Percentiles rank a stretch among this genome's conserved stretches.
Conservation (phyloP, 2,329 filamentous ascomycete species). For the Metarhizium robertsii region DNA sequence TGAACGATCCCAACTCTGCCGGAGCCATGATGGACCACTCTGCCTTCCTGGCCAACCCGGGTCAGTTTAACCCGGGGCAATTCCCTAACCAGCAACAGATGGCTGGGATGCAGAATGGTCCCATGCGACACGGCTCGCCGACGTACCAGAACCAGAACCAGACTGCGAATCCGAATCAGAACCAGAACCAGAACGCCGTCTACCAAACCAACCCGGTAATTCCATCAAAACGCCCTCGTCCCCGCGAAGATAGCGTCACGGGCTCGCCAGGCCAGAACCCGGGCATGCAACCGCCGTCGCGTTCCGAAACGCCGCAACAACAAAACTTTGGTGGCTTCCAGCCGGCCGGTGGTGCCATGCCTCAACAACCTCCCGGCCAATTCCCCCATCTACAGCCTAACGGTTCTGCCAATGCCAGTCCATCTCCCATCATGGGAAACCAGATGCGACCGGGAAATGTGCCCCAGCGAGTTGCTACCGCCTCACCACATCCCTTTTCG, state of each 20-base stretch:
- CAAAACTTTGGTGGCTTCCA: constrained; percentile 63
- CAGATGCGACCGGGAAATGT: constrained; percentile 64
- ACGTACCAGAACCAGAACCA: constrained; percentile 51
- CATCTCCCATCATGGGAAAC: constrained; percentile 84
- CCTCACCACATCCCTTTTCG: constrained; percentile 86
- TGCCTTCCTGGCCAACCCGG: constrained; percentile 50
- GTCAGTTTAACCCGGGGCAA: constrained; percentile 52
- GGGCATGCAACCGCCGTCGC: constrained; percentile 67
- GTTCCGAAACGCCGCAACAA: constrained; percentile 87
- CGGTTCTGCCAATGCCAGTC: constrained; percentile 74
- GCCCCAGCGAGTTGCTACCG: constrained; percentile 76
- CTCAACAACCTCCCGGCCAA: constrained; percentile 52
- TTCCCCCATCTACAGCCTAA: constrained; percentile 79
- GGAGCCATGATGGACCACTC: constrained; percentile 57
- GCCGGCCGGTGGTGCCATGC: constrained; percentile 50
- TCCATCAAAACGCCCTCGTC: constrained; percentile 79
- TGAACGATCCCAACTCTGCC: constrained; percentile 50
- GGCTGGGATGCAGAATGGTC: constrained; percentile 68
- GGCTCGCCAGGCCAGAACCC: constrained; percentile 72
- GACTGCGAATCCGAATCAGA: constrained; percentile 5
- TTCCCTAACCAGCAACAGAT: constrained; percentile 47
- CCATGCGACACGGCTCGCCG: constrained; percentile 73
- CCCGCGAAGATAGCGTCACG: constrained; percentile 73
- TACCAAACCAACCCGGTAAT: constrained; percentile 82
- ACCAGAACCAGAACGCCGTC: constrained; percentile 33